Conservation (phyloP, 2,329 filamentous ascomycete species). For the Gremmenia infestans region DNA sequence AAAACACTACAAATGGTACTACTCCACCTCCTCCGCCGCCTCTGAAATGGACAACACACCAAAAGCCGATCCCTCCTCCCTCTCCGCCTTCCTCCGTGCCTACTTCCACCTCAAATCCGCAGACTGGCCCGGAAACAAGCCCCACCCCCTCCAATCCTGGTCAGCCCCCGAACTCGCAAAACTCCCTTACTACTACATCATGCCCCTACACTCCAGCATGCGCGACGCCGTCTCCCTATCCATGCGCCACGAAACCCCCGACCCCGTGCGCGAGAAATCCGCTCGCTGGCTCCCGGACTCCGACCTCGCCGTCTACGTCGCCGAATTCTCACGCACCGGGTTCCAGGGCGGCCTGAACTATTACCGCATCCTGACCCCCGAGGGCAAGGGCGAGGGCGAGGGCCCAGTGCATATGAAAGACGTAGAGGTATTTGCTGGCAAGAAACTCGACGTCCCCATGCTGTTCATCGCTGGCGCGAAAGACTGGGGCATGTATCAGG, state of each 20-base stretch:
- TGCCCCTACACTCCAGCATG: conserved; percentile 55
- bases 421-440: conserved; percentile 53
- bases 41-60: conserved; percentile 42
- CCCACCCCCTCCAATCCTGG: conserved; percentile 50
- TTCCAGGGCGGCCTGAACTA: conserved; percentile 65
- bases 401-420: conserved; percentile 38
- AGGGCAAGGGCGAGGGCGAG: conserved; percentile 18
- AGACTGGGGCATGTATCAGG: conserved; percentile 67
- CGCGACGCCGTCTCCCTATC: conserved; percentile 49
- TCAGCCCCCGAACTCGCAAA: conserved; percentile 50
- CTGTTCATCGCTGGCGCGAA: conserved; percentile 55
- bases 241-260: conserved; percentile 48
- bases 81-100: conserved; percentile 57
- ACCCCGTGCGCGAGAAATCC: conserved; percentile 33
- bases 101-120: conserved; percentile 67
- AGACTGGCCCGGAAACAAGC: conserved; percentile 51
- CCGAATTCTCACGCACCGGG: conserved; percentile 55
- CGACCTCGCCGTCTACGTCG: conserved; percentile 54
- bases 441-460: conserved; percentile 55
- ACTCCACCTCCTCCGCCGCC: conserved; percentile 45
- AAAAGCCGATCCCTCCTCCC: conserved; percentile 35
- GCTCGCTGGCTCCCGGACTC: conserved; percentile 50
- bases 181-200: conserved; percentile 65
- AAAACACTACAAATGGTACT: conserved; percentile 69
- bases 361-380: conserved; percentile 56